Evolutionary conservation across 441 rosid genomes (phyloP).

Genomic region (Bruguiera hainesii): DNA sequence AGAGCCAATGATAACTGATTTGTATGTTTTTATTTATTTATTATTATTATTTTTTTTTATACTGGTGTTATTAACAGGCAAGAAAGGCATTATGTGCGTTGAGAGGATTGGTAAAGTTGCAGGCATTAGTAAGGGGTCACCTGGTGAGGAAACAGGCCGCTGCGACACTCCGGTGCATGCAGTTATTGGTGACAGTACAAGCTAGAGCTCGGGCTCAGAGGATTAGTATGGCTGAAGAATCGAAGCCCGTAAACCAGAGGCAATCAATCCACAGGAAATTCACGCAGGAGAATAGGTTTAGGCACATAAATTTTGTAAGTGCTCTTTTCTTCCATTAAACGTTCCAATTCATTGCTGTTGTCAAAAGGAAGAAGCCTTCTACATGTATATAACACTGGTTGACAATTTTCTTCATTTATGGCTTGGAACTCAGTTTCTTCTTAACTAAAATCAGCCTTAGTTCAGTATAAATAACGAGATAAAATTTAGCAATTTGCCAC

Average conservation of each 20-base stretch:
- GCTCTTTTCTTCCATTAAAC: neutral
- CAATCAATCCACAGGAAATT: conserved; percentile 54
- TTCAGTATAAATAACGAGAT: too few relatives aligned
- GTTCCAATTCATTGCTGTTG: neutral
- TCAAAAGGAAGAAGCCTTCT: too few relatives aligned
- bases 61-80: conserved; percentile 45
- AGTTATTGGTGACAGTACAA: conserved; percentile 55
- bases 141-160: conserved; percentile 58
- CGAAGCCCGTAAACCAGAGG: conserved; percentile 36
- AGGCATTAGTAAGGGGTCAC: conserved; percentile 68
- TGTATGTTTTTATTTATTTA: too few relatives aligned
- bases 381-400: too few relatives aligned
- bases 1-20: too few relatives aligned
- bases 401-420: too few relatives aligned
- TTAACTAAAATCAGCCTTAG: too few relatives aligned
- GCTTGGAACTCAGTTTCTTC: too few relatives aligned
- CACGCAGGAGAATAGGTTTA: conserved; percentile 35
- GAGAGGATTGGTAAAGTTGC: conserved; percentile 66
- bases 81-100: conserved; percentile 78
- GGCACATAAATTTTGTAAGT: conserved; percentile 43
- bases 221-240: conserved; percentile 48
- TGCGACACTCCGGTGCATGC: conserved; percentile 55
- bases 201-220: conserved; percentile 60
- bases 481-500: too few relatives aligned
- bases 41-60: neutral